phyloP scores from a whole-genome alignment of 139 green algal species.

The Yamagishiella unicocca region DNA sequence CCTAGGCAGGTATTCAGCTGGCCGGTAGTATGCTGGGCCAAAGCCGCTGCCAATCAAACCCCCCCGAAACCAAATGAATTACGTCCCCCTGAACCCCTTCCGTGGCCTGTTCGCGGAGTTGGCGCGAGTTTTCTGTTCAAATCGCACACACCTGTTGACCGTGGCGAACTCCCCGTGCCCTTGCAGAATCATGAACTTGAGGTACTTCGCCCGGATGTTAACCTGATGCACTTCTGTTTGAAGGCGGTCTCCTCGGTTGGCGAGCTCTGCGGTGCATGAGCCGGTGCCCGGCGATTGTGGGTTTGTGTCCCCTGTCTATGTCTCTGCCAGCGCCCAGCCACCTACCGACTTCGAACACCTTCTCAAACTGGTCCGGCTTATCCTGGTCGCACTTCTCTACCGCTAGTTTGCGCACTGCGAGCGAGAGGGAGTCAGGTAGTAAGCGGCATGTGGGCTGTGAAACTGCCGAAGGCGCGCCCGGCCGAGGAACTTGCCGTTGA shows the following conservation, averaged over 20 bases:
- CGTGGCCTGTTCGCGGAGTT: too few relatives aligned
- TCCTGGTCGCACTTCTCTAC: constrained; percentile 60
- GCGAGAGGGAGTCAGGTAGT: not conserved
- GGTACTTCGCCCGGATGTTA: constrained; percentile 58
- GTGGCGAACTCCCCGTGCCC: constrained; percentile 63
- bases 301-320: too few relatives aligned
- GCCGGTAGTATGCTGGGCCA: too few relatives aligned
- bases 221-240: constrained; percentile 67
- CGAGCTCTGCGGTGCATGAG: constrained; percentile 45
- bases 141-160: constrained; percentile 55
- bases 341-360: constrained; percentile 66
- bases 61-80: too few relatives aligned
- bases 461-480: not conserved
- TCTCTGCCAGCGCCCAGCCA: not conserved
- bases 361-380: constrained; percentile 60
- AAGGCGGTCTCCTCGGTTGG: constrained; percentile 49
- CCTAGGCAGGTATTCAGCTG: too few relatives aligned
- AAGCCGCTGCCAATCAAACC: too few relatives aligned
- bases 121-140: too few relatives aligned
- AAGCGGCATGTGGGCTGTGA: not conserved
- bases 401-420: constrained; percentile 59
- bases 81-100: too few relatives aligned
- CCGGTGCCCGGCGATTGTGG: not conserved
- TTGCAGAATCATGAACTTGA: constrained; percentile 57
- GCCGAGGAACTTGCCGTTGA: constrained; percentile 50